These are phyloP conservation scores for Pyrus bretschneideri DNA, from an alignment of 306 rosid genomes.

Conservation along the genomic window DNA sequence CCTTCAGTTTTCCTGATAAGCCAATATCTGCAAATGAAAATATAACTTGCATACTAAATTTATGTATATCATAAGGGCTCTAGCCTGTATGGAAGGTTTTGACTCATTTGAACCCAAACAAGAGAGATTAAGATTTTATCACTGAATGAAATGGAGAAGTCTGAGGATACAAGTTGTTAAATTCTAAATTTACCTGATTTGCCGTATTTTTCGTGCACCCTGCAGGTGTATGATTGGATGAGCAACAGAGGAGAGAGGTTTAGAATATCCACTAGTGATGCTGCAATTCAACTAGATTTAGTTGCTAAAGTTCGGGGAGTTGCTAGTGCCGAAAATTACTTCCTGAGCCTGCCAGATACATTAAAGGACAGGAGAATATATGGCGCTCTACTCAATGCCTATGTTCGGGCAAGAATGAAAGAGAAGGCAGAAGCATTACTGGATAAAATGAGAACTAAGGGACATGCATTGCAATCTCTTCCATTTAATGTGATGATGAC, in stretches of 20 bases:
- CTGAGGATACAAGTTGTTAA: not conserved
- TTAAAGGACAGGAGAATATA: slow-evolving; percentile 64
- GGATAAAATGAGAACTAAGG: slow-evolving; percentile 67
- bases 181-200: not conserved
- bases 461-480: slow-evolving; percentile 54
- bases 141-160: not conserved
- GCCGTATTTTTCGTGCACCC: not conserved
- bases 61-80: not conserved
- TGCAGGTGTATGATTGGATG: slow-evolving; percentile 93
- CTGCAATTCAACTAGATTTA: slow-evolving; percentile 85
- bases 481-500: slow-evolving; percentile 98
- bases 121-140: not conserved
- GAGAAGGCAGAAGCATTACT: slow-evolving; percentile 79
- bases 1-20: not conserved
- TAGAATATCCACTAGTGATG: slow-evolving; percentile 65
- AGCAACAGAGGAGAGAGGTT: slow-evolving; percentile 75
- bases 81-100: not conserved
- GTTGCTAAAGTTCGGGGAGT: slow-evolving; percentile 70
- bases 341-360: slow-evolving; percentile 43
- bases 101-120: not conserved
- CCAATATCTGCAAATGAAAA: not conserved
- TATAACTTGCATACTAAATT: not conserved
- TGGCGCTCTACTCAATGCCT: slow-evolving; percentile 84
- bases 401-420: slow-evolving; percentile 45
- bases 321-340: slow-evolving; percentile 68